Evolutionary conservation across 176 grass and related monocot genomes (phyloP).

Genomic region (Aegilops tauschii): DNA sequence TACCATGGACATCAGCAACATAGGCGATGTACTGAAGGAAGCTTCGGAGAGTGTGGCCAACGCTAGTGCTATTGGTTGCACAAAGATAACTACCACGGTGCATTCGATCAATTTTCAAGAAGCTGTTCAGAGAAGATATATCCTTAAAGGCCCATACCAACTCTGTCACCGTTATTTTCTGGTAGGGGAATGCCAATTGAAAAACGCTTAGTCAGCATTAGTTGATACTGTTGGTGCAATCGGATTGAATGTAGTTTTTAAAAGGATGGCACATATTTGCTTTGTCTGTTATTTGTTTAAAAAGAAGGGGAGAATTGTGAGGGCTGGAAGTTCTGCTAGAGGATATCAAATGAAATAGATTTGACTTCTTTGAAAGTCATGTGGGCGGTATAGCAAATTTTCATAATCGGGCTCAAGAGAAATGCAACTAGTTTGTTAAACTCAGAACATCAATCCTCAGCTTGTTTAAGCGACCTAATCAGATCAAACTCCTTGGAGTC

Average conservation of each 20-base stretch:
- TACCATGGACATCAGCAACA: no score
- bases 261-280: not conserved
- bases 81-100: no score
- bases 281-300: not conserved
- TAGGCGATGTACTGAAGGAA: no score
- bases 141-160: not conserved
- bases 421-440: no score
- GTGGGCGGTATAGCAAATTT: no score
- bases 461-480: no score
- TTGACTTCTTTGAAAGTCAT: no score
- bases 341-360: not conserved
- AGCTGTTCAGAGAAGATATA: not conserved
- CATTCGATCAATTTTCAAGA: not conserved
- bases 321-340: not conserved
- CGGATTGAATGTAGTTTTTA: not conserved
- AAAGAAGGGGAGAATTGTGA: not conserved
- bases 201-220: not conserved
- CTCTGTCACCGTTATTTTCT: not conserved
- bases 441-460: no score
- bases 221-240: not conserved
- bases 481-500: no score
- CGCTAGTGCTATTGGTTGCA: no score
- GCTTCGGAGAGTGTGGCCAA: no score
- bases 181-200: not conserved
- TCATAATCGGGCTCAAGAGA: no score